Evolutionary conservation across 179 eudicot genomes (phyloP).

Genomic region (Vitellaria paradoxa): DNA sequence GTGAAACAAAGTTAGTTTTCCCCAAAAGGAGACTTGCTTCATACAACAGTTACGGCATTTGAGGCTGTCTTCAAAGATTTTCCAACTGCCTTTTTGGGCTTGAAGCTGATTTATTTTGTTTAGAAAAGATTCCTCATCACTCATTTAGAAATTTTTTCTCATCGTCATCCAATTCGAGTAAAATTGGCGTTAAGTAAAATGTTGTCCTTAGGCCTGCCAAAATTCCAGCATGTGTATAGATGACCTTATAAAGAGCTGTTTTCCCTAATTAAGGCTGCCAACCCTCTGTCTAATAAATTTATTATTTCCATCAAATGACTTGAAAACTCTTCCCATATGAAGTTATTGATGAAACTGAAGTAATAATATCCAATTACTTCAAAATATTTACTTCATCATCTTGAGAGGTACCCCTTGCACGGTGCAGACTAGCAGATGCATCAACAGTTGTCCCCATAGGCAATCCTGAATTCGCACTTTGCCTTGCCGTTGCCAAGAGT

Average conservation of each 20-base stretch:
- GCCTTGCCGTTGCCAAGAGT: slow-evolving; percentile 81
- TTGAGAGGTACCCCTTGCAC: slow-evolving; percentile 28
- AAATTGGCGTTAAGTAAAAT: neutral
- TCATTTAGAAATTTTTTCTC: neutral
- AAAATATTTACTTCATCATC: slow-evolving; percentile 39
- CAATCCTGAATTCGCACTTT: slow-evolving; percentile 54
- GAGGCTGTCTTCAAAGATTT: neutral
- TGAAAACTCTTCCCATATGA: neutral
- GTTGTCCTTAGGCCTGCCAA: neutral
- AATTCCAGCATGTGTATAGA: neutral
- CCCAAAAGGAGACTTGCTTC: neutral
- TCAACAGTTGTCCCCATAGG: slow-evolving; percentile 40
- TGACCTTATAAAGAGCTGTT: neutral
- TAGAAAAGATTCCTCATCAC: neutral
- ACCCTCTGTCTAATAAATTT: neutral
- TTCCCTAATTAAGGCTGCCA: neutral
- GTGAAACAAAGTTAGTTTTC: neutral
- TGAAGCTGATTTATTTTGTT: neutral
- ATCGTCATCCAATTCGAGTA: neutral
- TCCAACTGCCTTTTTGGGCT: neutral
- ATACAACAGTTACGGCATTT: neutral
- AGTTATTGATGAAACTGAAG: slow-evolving; percentile 2
- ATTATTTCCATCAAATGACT: slow-evolving; percentile 9
- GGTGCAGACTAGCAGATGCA: slow-evolving; percentile 38
- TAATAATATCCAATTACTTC: neutral